A percentile compares a stretch with the other conserved stretches of the same genome.
Evolutionary conservation across 495 filamentous ascomycete species (phyloP).

Genomic region (Neurospora sp.): DNA sequence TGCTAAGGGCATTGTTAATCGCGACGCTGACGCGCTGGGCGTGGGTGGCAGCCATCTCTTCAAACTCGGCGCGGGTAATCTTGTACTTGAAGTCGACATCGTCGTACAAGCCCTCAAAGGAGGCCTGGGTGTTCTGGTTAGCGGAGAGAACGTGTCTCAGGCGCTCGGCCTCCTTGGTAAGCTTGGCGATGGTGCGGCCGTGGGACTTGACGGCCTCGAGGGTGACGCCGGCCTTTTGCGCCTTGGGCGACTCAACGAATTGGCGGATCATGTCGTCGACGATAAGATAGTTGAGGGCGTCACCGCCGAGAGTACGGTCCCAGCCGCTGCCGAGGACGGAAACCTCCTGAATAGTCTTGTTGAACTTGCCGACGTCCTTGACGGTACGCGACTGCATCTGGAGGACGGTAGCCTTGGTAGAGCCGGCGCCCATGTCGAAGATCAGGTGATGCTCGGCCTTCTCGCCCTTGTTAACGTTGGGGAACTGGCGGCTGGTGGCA

Average conservation of each 20-base stretch:
- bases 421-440: conserved; percentile 96
- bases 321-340: conserved; percentile 76
- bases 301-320: conserved; percentile 85
- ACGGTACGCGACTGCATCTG: conserved; percentile 81
- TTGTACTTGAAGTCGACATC: conserved; percentile 92
- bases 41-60: conserved; percentile 64
- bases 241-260: conserved; percentile 59
- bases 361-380: conserved; percentile 87
- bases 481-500: conserved; percentile 82
- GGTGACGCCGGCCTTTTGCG: conserved; percentile 56
- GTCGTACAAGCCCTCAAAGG: conserved; percentile 81
- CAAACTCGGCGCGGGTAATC: conserved; percentile 70
- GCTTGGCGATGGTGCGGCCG: conserved; percentile 74
- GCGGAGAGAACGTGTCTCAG: conserved; percentile 86
- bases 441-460: conserved; percentile 89
- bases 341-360: conserved; percentile 94
- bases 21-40: conserved; percentile 57
- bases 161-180: conserved; percentile 86
- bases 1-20: conserved; percentile 62
- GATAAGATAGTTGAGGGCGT: conserved; percentile 78
- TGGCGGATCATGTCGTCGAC: conserved; percentile 77
- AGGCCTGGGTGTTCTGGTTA: conserved; percentile 69
- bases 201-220: conserved; percentile 54
- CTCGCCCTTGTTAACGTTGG: conserved; percentile 67
- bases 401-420: conserved; percentile 88